A percentile compares a stretch with the other conserved stretches of the same genome.
phyloP scores from a whole-genome alignment of 208 protist species.

The Phytomonas sp. region DNA sequence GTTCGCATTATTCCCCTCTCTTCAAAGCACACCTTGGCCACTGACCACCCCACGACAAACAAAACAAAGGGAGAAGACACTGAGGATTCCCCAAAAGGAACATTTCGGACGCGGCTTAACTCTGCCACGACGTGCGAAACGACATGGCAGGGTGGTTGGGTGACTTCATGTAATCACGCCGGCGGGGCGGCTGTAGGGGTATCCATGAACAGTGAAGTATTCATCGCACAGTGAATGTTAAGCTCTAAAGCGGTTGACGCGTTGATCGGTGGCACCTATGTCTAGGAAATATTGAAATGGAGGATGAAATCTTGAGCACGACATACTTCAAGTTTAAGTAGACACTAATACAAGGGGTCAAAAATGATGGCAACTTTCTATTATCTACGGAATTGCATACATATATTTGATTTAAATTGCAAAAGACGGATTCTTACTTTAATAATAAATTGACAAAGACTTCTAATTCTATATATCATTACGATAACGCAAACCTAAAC shows the following conservation, averaged over 20 bases:
- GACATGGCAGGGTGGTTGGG: conserved; percentile 74
- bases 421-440: neutral
- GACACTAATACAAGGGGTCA: neutral
- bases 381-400: neutral
- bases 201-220: conserved; percentile 66
- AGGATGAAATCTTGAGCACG: neutral
- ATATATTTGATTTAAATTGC: neutral
- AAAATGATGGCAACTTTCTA: neutral
- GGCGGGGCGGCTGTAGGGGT: conserved; percentile 45
- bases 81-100: conserved; percentile 17
- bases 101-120: conserved; percentile 73
- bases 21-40: conserved; percentile 5
- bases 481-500: neutral
- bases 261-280: neutral
- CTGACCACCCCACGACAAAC: neutral
- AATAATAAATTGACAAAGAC: neutral
- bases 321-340: neutral
- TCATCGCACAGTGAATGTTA: conserved; percentile 21
- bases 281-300: neutral
- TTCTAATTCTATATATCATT: neutral
- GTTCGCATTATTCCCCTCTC: conserved; percentile 36
- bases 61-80: conserved; percentile 6
- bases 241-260: neutral
- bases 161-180: conserved; percentile 18
- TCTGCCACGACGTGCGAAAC: conserved; percentile 47